Conservation (phyloP, 495 filamentous ascomycete species). For the Chaetomium fimeti region DNA sequence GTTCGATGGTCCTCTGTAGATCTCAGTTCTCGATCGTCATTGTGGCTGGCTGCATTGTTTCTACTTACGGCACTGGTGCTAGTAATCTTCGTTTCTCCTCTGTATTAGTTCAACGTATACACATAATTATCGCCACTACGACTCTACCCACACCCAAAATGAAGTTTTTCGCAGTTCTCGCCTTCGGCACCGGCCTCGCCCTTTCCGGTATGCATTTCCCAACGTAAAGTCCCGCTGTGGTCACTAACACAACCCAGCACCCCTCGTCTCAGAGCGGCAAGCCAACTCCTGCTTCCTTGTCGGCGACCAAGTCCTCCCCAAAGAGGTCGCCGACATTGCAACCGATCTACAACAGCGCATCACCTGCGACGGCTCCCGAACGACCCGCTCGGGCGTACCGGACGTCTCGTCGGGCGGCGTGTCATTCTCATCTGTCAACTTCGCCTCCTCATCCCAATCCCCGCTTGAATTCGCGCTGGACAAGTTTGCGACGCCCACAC, state of each 20-base stretch:
- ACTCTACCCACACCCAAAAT: constrained; percentile 8
- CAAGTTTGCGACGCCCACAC: constrained; percentile 43
- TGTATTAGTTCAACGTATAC: background rate
- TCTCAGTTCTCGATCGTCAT: constrained; percentile 16
- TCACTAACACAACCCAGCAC: constrained; percentile 14
- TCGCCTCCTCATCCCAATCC: constrained; percentile 38
- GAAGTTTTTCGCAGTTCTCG: constrained; percentile 19
- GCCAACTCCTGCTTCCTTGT: constrained; percentile 47
- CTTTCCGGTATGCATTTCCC: constrained; percentile 13
- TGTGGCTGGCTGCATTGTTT: constrained; percentile 18
- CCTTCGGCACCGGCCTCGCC: constrained; percentile 21
- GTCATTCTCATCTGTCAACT: constrained; percentile 49
- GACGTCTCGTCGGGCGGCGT: constrained; percentile 45
- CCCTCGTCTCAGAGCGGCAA: constrained; percentile 22
- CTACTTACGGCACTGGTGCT: background rate
- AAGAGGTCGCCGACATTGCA: constrained; percentile 36
- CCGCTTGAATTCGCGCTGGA: constrained; percentile 45
- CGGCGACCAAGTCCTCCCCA: constrained; percentile 41
- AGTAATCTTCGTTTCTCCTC: background rate
- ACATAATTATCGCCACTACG: background rate
- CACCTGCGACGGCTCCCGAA: constrained; percentile 39
- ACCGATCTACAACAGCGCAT: constrained; percentile 35
- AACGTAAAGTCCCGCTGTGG: background rate
- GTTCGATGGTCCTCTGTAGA: background rate
- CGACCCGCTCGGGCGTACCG: constrained; percentile 43